Conservation (phyloP, 2,329 filamentous ascomycete genomes). For the Claviceps quebecensis region DNA sequence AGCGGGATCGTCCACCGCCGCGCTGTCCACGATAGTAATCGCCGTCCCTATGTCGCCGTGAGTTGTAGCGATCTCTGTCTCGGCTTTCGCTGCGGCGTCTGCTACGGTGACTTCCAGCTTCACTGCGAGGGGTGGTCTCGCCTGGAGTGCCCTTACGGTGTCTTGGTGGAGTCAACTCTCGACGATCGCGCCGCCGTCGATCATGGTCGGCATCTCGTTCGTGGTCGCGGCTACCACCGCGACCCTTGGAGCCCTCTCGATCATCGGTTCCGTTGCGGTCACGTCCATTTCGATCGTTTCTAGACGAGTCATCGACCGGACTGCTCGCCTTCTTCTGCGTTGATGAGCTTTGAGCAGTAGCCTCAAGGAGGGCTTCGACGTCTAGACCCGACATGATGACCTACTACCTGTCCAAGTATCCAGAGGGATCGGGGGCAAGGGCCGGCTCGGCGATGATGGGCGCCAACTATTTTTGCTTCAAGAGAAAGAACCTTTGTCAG, state of each 20-base stretch:
- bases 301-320: slow-evolving; percentile 38
- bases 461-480: background rate
- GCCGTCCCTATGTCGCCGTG: slow-evolving; percentile 59
- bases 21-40: slow-evolving; percentile 48
- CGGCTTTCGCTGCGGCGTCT: slow-evolving; percentile 67
- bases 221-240: slow-evolving; percentile 40
- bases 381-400: slow-evolving; percentile 42
- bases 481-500: background rate
- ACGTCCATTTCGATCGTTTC: slow-evolving; percentile 15
- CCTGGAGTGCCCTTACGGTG: slow-evolving; percentile 36
- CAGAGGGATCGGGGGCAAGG: background rate
- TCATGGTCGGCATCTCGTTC: slow-evolving; percentile 43
- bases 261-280: slow-evolving; percentile 31
- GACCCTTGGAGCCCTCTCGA: slow-evolving; percentile 41
- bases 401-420: slow-evolving; percentile 4
- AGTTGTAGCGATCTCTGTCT: slow-evolving; percentile 60
- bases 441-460: background rate
- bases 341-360: slow-evolving; percentile 52
- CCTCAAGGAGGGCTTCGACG: slow-evolving; percentile 83
- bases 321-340: slow-evolving; percentile 32
- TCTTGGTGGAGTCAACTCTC: slow-evolving; percentile 41
- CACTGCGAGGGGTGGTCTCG: slow-evolving; percentile 56
- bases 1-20: slow-evolving; percentile 40
- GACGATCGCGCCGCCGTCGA: slow-evolving; percentile 33
- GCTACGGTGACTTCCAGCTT: slow-evolving; percentile 68